Base-by-base conservation (phyloP, 306 rosid species). In the Gastrolobium bilobum region DNA sequence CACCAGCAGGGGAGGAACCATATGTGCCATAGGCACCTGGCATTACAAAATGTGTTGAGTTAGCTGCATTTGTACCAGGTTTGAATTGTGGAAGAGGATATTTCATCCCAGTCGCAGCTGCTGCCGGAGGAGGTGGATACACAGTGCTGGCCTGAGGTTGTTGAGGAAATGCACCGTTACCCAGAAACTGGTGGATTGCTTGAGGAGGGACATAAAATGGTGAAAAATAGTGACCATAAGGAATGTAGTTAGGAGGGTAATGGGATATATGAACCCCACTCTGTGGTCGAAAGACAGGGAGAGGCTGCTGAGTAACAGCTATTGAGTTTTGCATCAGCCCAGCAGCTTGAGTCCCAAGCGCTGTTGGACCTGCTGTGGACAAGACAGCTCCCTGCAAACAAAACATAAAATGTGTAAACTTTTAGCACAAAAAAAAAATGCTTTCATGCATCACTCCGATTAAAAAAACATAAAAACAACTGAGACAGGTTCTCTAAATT, bases 321-420 rank as follows among this genome's bases (percentile, higher is more conserved):
- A 95, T 82, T 61, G 99, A 90, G 84, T 90, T 95, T 81, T 92
- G 99, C 97, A 95, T 87, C 38, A 88, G 87, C 57, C 98, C 98
- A 31, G 99, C 79, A 75, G 96, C 93, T 84, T 95, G 99, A 76
- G 97, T 90, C 53, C 71, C 89, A 79, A 91, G 82, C 8, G 98
- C 90, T 5, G 96, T 70, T 20, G 92, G 91, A 82, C 98, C 90
- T 4, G 93, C 86, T 7, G 96, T 84, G 75, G 99, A 86, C 76
- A 91, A 74, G 78, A 89, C 87, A 78, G 93, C 94, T 26, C 95
- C 98, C 99, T 92, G 85, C 90, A 20, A 83, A 79, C 83, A 58
- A 79, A 57, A 53, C 64, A 84, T 26, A 40, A n/a, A 58, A 59
- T 54, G 75, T 68, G 79, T 80, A 51, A 81, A 20, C 14, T 57